Evolutionary conservation across 2,329 filamentous ascomycete species (phyloP).

Genomic region (Venturia effusa): DNA sequence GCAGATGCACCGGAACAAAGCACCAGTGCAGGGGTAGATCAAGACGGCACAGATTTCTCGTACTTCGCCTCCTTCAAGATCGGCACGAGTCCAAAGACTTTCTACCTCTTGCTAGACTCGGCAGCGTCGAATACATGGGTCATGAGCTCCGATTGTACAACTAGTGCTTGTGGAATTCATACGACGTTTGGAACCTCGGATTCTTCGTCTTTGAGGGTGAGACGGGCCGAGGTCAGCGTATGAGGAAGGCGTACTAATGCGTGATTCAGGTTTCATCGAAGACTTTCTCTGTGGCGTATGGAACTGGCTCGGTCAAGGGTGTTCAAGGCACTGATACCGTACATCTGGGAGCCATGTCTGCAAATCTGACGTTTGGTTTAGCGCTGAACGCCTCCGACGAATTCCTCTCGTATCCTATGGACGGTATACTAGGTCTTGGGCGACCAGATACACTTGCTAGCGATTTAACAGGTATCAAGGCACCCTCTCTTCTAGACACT

Average conservation of each 20-base stretch:
- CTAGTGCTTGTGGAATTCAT: slow-evolving; percentile 56
- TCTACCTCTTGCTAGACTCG: slow-evolving; percentile 44
- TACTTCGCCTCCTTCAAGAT: slow-evolving; percentile 43
- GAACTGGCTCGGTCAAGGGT: slow-evolving; percentile 64
- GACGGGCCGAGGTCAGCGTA: background rate
- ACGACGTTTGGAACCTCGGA: slow-evolving; percentile 55
- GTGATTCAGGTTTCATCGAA: background rate
- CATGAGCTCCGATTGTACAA: slow-evolving; percentile 59
- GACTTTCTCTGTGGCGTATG: slow-evolving; percentile 60
- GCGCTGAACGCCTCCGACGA: slow-evolving; percentile 61
- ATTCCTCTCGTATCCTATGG: slow-evolving; percentile 70
- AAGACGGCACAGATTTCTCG: slow-evolving; percentile 43
- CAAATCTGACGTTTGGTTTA: slow-evolving; percentile 60
- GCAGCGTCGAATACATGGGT: slow-evolving; percentile 66
- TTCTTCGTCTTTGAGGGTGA: slow-evolving; percentile 49
- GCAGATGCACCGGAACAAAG: slow-evolving; percentile 28
- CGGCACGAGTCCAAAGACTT: slow-evolving; percentile 38
- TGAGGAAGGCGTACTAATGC: background rate
- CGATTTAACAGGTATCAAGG: slow-evolving; percentile 30
- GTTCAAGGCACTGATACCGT: slow-evolving; percentile 54
- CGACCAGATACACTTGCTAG: slow-evolving; percentile 1
- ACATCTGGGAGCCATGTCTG: slow-evolving; percentile 52
- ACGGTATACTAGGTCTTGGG: slow-evolving; percentile 71
- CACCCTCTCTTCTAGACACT: slow-evolving; percentile 56
- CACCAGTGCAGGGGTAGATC: slow-evolving; percentile 40